Conservation (phyloP, 2,329 filamentous ascomycete genomes). For the Diaporthe velutina region DNA sequence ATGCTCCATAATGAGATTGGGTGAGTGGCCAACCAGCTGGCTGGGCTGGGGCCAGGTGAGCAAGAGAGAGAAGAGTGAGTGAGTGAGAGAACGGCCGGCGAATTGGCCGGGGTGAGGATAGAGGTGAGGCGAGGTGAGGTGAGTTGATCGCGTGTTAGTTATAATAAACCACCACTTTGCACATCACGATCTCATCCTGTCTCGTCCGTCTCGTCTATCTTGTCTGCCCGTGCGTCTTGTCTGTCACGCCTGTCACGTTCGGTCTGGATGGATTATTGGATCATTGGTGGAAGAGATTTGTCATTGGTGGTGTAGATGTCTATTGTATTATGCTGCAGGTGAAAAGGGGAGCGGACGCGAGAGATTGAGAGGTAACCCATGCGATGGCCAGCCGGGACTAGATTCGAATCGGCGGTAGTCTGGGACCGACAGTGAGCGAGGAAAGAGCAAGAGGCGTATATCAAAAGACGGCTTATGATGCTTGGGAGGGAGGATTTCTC, state of each 20-base stretch:
- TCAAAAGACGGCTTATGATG: slow-evolving; percentile 13
- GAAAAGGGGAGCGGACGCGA: slow-evolving; percentile 7
- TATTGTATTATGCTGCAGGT: slow-evolving; percentile 18
- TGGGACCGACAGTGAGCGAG: background rate
- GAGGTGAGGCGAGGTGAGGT: background rate
- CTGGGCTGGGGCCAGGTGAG: background rate
- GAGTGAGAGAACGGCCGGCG: background rate
- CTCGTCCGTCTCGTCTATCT: background rate
- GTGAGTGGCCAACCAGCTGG: background rate
- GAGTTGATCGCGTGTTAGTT: background rate
- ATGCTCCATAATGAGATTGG: slow-evolving; percentile 43
- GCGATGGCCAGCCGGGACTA: slow-evolving; percentile 5
- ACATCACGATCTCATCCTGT: background rate
- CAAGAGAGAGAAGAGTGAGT: background rate
- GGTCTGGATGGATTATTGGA: background rate
- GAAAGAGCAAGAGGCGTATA: background rate
- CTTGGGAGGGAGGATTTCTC: background rate
- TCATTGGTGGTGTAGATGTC: background rate
- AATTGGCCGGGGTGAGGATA: background rate
- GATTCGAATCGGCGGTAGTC: slow-evolving; percentile 15
- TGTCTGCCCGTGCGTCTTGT: background rate
- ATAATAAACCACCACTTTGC: background rate
- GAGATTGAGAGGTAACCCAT: slow-evolving; percentile 24
- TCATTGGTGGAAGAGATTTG: slow-evolving; percentile 3
- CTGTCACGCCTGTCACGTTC: background rate